phyloP scores from a whole-genome alignment of 2,329 filamentous ascomycete genomes.

The Stagonosporopsis rhizophila region DNA sequence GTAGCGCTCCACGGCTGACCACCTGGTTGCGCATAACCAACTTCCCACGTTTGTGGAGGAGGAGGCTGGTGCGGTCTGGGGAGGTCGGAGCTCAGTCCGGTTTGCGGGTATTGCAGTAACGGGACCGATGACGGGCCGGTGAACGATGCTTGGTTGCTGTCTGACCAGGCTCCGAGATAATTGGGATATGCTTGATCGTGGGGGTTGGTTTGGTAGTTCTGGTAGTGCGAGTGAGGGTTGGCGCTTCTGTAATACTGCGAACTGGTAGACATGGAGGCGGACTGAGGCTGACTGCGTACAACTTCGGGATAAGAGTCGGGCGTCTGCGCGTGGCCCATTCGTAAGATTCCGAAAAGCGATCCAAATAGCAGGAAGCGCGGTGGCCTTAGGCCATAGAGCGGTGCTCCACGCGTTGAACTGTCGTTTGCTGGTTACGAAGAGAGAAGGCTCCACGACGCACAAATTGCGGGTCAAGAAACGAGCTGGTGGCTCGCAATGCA shows the following conservation, averaged over 20 bases:
- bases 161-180: conserved; percentile 36
- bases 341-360: conserved; percentile 24
- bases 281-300: conserved; percentile 35
- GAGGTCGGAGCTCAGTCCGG: conserved; percentile 32
- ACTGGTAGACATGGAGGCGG: conserved; percentile 38
- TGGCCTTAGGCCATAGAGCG: conserved; percentile 31
- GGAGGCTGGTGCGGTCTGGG: conserved; percentile 28
- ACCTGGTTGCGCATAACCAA: conserved; percentile 26
- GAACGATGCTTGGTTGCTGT: conserved; percentile 31
- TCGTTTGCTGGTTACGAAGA: conserved; percentile 27
- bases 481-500: conserved; percentile 26
- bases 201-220: conserved; percentile 25
- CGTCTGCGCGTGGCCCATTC: conserved; percentile 30
- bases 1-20: conserved; percentile 29
- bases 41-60: conserved; percentile 28
- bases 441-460: conserved; percentile 28
- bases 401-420: conserved; percentile 26
- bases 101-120: conserved; percentile 36
- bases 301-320: conserved; percentile 28
- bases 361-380: conserved; percentile 28
- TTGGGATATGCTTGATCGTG: conserved; percentile 29
- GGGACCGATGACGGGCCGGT: conserved; percentile 32
- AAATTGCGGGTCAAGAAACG: conserved; percentile 33
- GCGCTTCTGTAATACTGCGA: conserved; percentile 42
- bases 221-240: conserved; percentile 39